A percentile compares a stretch with the other conserved stretches of the same genome.
phyloP scores from a whole-genome alignment of 2,329 filamentous ascomycete species.

The Arthroderma sp. region DNA sequence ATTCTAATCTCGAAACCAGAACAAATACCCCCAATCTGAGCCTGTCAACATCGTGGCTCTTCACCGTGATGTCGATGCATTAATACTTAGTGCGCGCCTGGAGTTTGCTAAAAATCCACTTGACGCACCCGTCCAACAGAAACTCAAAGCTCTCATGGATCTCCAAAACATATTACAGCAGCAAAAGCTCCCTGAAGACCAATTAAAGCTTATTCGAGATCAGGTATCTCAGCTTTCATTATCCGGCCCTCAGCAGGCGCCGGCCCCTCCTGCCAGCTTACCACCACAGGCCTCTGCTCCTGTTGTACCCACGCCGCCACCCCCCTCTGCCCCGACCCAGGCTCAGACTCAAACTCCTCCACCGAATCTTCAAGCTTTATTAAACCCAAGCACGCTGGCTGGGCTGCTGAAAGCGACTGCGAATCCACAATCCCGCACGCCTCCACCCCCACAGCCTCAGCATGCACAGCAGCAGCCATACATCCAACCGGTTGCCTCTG shows the following conservation, averaged over 20 bases:
- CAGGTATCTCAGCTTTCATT: slow-evolving; percentile 61
- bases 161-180: slow-evolving; percentile 68
- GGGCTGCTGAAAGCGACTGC: slow-evolving; percentile 33
- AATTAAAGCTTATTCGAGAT: slow-evolving; percentile 70
- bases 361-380: slow-evolving; percentile 18
- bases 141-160: slow-evolving; percentile 72
- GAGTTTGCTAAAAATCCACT: slow-evolving; percentile 64
- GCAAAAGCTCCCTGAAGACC: slow-evolving; percentile 64
- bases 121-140: slow-evolving; percentile 62
- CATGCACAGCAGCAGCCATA: slow-evolving; percentile 41
- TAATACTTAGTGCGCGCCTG: slow-evolving; percentile 59
- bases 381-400: slow-evolving; percentile 32
- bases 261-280: slow-evolving; percentile 16
- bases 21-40: slow-evolving; percentile 18
- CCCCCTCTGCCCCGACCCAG: slow-evolving; percentile 4
- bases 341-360: slow-evolving; percentile 14
- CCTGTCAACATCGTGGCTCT: slow-evolving; percentile 52
- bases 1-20: neutral
- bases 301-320: slow-evolving; percentile 2
- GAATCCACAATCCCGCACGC: slow-evolving; percentile 26
- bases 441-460: slow-evolving; percentile 35
- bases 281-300: slow-evolving; percentile 7
- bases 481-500: slow-evolving; percentile 42
- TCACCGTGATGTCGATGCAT: slow-evolving; percentile 66
- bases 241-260: slow-evolving; percentile 7